Conservation (phyloP, 169 alveolate species). For the Plasmodium malariae region DNA sequence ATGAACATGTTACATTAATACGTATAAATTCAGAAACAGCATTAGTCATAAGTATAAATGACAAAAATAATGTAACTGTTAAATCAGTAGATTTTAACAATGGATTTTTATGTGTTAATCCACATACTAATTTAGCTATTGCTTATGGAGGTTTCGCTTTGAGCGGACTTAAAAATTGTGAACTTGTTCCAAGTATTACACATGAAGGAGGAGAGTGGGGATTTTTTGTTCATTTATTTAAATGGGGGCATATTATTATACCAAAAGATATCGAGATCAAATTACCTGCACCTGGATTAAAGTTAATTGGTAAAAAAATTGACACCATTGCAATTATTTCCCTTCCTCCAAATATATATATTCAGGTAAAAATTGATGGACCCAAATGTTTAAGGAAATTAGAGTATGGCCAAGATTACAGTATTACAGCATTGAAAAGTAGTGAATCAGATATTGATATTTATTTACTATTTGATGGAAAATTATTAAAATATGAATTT, state of each 20-base stretch:
- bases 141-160: slow-evolving; percentile 84
- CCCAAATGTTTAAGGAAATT: slow-evolving; percentile 80
- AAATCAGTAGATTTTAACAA: slow-evolving; percentile 81
- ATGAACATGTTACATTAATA: slow-evolving; percentile 73
- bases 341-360: slow-evolving; percentile 80
- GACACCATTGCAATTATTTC: slow-evolving; percentile 80
- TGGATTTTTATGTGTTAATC: slow-evolving; percentile 83
- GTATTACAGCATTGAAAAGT: slow-evolving; percentile 80
- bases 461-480: slow-evolving; percentile 80
- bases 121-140: slow-evolving; percentile 78
- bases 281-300: slow-evolving; percentile 81
- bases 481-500: slow-evolving; percentile 77
- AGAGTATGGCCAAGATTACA: slow-evolving; percentile 78
- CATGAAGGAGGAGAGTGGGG: slow-evolving; percentile 84
- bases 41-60: slow-evolving; percentile 75
- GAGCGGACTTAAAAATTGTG: slow-evolving; percentile 67
- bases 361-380: slow-evolving; percentile 79
- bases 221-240: slow-evolving; percentile 81
- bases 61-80: slow-evolving; percentile 74
- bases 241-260: slow-evolving; percentile 82
- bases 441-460: slow-evolving; percentile 83
- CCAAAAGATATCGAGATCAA: slow-evolving; percentile 81
- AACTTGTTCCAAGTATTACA: slow-evolving; percentile 69
- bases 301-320: slow-evolving; percentile 77
- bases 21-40: slow-evolving; percentile 80